These are phyloP conservation scores for Fomitopsis serialis DNA, from an alignment of 768 basidiomycete species.

Conservation along the genomic window DNA sequence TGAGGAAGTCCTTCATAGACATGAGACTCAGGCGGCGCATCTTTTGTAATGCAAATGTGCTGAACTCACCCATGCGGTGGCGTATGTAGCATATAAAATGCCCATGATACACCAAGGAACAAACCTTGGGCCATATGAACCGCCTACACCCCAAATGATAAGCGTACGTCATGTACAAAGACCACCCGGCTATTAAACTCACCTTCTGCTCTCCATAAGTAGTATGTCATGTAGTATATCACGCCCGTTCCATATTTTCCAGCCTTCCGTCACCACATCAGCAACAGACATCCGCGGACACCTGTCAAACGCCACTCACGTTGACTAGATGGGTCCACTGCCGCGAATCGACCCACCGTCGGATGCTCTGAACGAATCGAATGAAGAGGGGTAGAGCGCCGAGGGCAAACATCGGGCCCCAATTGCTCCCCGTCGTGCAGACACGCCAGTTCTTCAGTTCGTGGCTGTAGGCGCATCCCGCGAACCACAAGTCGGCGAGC, in stretches of 20 bases:
- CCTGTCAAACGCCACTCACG: conserved; percentile 34
- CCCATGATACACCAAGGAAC: conserved; percentile 65
- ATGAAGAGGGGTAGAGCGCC: conserved; percentile 63
- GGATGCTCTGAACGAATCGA: conserved; percentile 82
- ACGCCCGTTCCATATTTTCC: conserved; percentile 80
- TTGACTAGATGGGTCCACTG: conserved; percentile 81
- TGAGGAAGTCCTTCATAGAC: conserved; percentile 59
- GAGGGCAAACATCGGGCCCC: conserved; percentile 59
- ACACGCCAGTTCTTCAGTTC: conserved; percentile 48
- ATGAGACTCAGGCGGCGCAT: neutral
- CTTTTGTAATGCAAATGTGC: neutral
- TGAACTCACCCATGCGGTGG: conserved; percentile 76
- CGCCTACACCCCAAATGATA: conserved; percentile 21
- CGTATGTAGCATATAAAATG: conserved; percentile 62
- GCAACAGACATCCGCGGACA: no score
- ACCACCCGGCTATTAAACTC: conserved; percentile 29
- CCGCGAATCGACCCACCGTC: conserved; percentile 79
- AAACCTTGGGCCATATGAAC: conserved; percentile 43
- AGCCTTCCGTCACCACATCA: conserved; percentile 50
- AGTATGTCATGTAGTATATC: conserved; percentile 62
- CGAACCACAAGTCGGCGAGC: conserved; percentile 64
- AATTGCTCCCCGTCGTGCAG: conserved; percentile 44
- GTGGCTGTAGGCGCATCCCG: conserved; percentile 67
- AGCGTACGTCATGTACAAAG: neutral
- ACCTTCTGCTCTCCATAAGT: conserved; percentile 70